These are phyloP conservation scores for Myriosclerotinia scirpicola DNA, from an alignment of 2,329 filamentous ascomycete species.

Conservation along the genomic window DNA sequence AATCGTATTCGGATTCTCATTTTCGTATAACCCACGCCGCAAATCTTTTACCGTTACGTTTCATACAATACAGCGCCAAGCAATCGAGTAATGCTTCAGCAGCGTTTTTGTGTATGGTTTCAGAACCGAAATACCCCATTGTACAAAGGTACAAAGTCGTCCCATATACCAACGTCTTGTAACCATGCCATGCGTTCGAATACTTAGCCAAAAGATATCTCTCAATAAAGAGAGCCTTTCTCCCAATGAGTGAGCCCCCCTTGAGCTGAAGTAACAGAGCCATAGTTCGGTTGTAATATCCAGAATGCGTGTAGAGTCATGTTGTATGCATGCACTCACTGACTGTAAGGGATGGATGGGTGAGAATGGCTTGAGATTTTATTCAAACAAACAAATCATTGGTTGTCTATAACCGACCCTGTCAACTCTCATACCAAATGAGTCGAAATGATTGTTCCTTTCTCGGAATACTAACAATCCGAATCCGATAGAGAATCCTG, in stretches of 20 bases:
- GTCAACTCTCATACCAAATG: not conserved
- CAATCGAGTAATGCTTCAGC: not conserved
- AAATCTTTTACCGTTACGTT: not conserved
- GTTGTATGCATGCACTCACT: not conserved
- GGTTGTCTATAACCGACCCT: constrained; percentile 4
- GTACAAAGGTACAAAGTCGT: not conserved
- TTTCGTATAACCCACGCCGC: not conserved
- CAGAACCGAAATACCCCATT: not conserved
- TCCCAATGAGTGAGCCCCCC: not conserved
- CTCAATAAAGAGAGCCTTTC: not conserved
- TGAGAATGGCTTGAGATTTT: not conserved
- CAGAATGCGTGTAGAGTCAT: not conserved
- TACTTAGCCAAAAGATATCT: not conserved
- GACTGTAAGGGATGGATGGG: not conserved
- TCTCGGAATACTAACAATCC: not conserved
- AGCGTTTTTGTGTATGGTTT: constrained; percentile 9
- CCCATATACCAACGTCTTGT: not conserved
- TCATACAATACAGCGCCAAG: not conserved
- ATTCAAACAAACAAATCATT: not conserved
- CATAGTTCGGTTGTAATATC: not conserved
- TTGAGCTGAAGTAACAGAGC: not conserved
- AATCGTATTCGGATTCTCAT: constrained; percentile 9
- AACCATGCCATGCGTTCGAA: not conserved
- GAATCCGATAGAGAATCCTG: constrained; percentile 1
- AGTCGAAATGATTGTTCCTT: not conserved